Evolutionary conservation across 2,329 filamentous ascomycete species (phyloP).

Genomic region (Ploettnerulaceae sp.): DNA sequence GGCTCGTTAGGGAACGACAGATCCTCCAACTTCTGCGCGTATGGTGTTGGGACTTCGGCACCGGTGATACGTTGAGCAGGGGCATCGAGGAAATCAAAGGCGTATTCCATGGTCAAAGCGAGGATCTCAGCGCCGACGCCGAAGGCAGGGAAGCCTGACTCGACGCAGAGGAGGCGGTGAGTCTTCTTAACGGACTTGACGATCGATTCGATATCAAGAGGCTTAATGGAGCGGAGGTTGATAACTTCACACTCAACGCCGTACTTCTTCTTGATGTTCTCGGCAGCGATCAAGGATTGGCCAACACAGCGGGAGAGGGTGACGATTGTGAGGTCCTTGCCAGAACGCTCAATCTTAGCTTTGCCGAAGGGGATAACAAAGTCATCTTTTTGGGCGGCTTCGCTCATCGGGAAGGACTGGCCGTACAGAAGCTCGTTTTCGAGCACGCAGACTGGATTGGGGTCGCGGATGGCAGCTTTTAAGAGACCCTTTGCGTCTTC

Average conservation of each 20-base stretch:
- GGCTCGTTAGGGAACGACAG: conserved; percentile 91
- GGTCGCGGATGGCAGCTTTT: conserved; percentile 96
- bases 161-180: conserved; percentile 80
- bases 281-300: conserved; percentile 81
- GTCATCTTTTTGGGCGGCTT: conserved; percentile 90
- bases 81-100: conserved; percentile 93
- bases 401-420: conserved; percentile 93
- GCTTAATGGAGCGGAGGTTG: conserved; percentile 97
- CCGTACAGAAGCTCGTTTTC: conserved; percentile 92
- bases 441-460: conserved; percentile 89
- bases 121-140: conserved; percentile 91
- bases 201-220: conserved; percentile 90
- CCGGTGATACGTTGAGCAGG: conserved; percentile 92
- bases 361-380: conserved; percentile 98
- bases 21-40: conserved; percentile 87
- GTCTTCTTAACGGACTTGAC: conserved; percentile 99
- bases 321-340: conserved; percentile 95
- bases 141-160: conserved; percentile 94
- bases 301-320: conserved; percentile 93
- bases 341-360: conserved; percentile 95
- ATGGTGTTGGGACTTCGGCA: conserved; percentile 94
- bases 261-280: conserved; percentile 92
- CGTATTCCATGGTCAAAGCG: conserved; percentile 94
- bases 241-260: conserved; percentile 94
- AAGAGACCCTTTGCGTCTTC: conserved; percentile 98